Evolutionary conservation across 2,329 filamentous ascomycete genomes (phyloP), one percentile per base, ranked within the genome.

Genomic region (Botrytis byssoidea): DNA sequence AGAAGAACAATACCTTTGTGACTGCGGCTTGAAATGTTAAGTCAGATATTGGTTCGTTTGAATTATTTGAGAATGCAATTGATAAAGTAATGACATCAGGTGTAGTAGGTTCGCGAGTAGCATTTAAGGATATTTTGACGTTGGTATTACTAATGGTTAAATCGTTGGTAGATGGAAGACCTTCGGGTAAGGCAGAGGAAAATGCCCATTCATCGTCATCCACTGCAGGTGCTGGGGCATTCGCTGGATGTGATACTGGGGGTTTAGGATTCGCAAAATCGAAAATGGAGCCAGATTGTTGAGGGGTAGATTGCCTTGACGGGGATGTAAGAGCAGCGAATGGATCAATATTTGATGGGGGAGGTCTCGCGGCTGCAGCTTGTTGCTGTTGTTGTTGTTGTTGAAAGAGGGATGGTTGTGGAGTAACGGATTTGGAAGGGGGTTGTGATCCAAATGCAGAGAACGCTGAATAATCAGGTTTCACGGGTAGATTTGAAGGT

Each of bases 171-270:
- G 77, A 76, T 46, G 70, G 84, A 79, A 25, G 83, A 75, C 75
- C 89, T 74, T 89, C 86, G 4, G 95, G 95, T 22, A 98, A 86
- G 0, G 95, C 91, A 0, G 95, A 98, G 4, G 93, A 90, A 82
- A 98, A 98, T 37, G 90, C 92, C 95, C 95, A 98, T 80, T 98
- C 95, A 76, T 98, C 95, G 69, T 98, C 95, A 64, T 93, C 89
- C 69, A 85, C 85, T 12, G 84, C 79, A 64, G 79, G 88, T 68
- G 85, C 85, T 12, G 84, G 78, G 70, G 78, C 77, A 73, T 76
- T 74, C 8, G 81, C 75, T 60, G 81, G 74, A 32, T 78, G 65
- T 51, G 83, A 78, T 63, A 83, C 74, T 10, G 82, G 78, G 65
- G 82, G 78, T 60, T 80, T 80, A 70, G 82, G 82, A 35, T 77